Evolutionary conservation across 768 basidiomycete species (phyloP), one percentile per base, ranked within the genome.

Genomic region (Boletus coccyginus): DNA sequence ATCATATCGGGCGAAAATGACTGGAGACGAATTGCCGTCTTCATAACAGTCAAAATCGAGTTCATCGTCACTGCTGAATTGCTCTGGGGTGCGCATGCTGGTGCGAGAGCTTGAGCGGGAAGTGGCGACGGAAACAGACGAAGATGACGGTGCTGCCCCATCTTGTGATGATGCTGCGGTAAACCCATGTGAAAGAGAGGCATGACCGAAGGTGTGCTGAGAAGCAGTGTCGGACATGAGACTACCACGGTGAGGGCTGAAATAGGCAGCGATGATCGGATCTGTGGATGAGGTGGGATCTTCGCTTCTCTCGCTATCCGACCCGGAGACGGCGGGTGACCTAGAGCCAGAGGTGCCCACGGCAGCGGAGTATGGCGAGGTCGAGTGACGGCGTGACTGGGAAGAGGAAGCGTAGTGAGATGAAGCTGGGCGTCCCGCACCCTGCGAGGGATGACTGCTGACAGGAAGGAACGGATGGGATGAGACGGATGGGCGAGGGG

Each of bases 11-110:
- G 78, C 63, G 66, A 72, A 72, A 2, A 63, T 73, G 70, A 71
- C 62, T 27, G 72, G 72, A 1, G 72, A 81, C 16, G 74, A 70
- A 47, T 67, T 65, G 16, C 72, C 70, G 39, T 74, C 71, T 35
- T 74, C 72, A 46, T 74, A 69, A 56, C 71, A 70, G 43, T 71
- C 73, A 35, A 81, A 73, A 56, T 74, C 76, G 49, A 75, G 73
- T 46, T 84, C 78, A 14, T 80, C 78, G 55, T 78, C 80, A 29
- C 78, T 80, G 48, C 75, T 78, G 55, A 78, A 77, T 46, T 78
- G 79, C 50, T 60, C 69, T 3, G 70, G 42, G 33, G 69, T 57
- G 64, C 61, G 55, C 70, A 77, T 62, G 61, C 70, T 63, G 56
- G 68, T 56, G 58, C 64, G 71, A 60, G 62, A 66, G 64, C 70